phyloP scores from a whole-genome alignment of 345 rosid species.

The Gossypium longicalyx region DNA sequence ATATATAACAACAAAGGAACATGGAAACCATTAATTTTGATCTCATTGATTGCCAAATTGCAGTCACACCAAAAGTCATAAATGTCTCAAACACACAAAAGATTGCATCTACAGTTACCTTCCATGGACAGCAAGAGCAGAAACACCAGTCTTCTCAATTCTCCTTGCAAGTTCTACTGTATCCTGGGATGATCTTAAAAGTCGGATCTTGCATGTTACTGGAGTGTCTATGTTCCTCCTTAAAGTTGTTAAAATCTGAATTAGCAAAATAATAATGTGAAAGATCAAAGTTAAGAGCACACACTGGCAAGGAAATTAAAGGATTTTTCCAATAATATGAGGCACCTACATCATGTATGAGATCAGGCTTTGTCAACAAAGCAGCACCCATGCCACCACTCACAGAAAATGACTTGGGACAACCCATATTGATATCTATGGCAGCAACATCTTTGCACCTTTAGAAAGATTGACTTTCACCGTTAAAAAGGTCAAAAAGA shows the following conservation, averaged over 20 bases:
- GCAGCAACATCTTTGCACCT: constrained; percentile 89
- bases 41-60: neutral
- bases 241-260: constrained; percentile 73
- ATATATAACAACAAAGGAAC: neutral
- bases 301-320: neutral
- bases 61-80: neutral
- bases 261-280: constrained; percentile 4
- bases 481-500: neutral
- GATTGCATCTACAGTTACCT: constrained; percentile 38
- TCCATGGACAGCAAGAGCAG: constrained; percentile 95
- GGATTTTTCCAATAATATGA: neutral
- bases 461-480: constrained; percentile 13
- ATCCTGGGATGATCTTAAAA: constrained; percentile 62
- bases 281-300: constrained; percentile 8
- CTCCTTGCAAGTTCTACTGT: constrained; percentile 89
- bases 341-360: constrained; percentile 71
- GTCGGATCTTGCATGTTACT: constrained; percentile 86
- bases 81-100: constrained; percentile 2
- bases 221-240: constrained; percentile 78
- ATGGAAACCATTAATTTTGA: neutral
- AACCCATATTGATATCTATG: constrained; percentile 92
- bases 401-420: constrained; percentile 85
- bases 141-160: constrained; percentile 88
- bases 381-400: constrained; percentile 99
- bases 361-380: constrained; percentile 69